Evolutionary conservation across 2,329 filamentous ascomycete genomes (phyloP).

Genomic region (Neonectria sp.): DNA sequence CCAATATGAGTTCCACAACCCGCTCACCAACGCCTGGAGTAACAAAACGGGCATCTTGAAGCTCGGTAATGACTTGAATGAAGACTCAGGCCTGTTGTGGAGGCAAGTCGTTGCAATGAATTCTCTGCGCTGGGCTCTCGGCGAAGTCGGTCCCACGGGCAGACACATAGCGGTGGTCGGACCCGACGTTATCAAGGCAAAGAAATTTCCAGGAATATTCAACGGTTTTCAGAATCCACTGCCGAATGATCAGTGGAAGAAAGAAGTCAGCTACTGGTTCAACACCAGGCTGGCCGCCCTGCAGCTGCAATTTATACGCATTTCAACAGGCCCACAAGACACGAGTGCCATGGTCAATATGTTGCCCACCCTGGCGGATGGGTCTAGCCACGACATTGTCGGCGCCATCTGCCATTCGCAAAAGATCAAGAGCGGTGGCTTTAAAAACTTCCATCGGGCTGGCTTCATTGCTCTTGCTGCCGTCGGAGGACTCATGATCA

Average conservation of each 20-base stretch:
- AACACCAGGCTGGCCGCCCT: conserved; percentile 2
- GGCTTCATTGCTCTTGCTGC: conserved; percentile 10
- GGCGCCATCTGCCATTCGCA: not conserved
- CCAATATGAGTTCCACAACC: conserved; percentile 13
- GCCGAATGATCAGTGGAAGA: conserved; percentile 16
- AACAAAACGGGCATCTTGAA: conserved; percentile 3
- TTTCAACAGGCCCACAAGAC: conserved; percentile 9
- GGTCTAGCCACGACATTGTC: not conserved
- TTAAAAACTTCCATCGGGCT: conserved; percentile 14
- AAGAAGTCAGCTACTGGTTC: conserved; percentile 12
- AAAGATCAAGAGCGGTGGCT: conserved; percentile 12
- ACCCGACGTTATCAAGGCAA: not conserved
- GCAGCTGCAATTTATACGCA: conserved; percentile 17
- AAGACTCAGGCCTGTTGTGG: not conserved
- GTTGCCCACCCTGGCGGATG: not conserved
- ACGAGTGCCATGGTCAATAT: not conserved
- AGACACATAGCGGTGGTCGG: not conserved
- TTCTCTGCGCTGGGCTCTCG: conserved; percentile 3
- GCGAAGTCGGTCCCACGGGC: conserved; percentile 9
- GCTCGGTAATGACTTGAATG: not conserved
- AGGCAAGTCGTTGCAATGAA: not conserved
- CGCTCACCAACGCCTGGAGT: not conserved
- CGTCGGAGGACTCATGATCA: conserved; percentile 4
- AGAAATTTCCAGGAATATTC: conserved; percentile 10
- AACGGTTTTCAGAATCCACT: conserved; percentile 10